phyloP scores from a whole-genome alignment of 768 basidiomycete species.

The Calocybe indica region DNA sequence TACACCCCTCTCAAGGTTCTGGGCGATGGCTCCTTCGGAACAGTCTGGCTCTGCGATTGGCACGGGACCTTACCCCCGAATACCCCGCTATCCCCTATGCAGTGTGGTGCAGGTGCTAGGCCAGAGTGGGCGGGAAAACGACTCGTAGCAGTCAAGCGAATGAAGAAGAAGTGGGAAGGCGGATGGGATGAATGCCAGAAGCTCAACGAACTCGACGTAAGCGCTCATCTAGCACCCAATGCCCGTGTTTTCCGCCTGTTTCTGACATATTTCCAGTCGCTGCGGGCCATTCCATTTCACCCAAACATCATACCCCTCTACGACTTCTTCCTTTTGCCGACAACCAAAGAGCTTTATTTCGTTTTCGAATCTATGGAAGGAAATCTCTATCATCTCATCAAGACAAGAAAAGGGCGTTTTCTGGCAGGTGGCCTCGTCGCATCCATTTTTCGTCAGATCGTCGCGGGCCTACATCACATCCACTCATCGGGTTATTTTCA shows the following conservation, averaged over 20 bases:
- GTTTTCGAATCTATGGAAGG: constrained; percentile 99
- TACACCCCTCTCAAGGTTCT: constrained; percentile 96
- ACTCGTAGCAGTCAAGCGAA: constrained; percentile 94
- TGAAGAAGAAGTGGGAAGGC: constrained; percentile 97
- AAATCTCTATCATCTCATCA: constrained; percentile 98
- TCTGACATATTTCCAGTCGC: constrained; percentile 51
- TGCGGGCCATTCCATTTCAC: constrained; percentile 91
- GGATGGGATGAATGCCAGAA: constrained; percentile 97
- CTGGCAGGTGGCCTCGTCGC: constrained; percentile 96
- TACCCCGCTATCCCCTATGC: constrained; percentile 91
- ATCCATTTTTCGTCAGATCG: constrained; percentile 90
- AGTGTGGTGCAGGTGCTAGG: constrained; percentile 85
- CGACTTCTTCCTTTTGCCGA: constrained; percentile 97
- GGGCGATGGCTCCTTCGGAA: constrained; percentile 98
- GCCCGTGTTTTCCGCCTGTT: constrained; percentile 9
- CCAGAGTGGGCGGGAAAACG: constrained; percentile 94
- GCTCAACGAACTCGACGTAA: constrained; percentile 91
- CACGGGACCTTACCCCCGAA: constrained; percentile 91
- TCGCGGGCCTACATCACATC: constrained; percentile 87
- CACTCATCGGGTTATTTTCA: constrained; percentile 94
- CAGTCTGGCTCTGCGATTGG: constrained; percentile 99
- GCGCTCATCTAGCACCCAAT: constrained; percentile 15
- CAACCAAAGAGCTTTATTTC: constrained; percentile 94
- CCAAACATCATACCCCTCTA: constrained; percentile 98
- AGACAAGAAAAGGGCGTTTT: constrained; percentile 89